These are phyloP conservation scores for Ophiostoma himal-ulmi DNA, from an alignment of 2,329 filamentous ascomycete species.

Conservation along the genomic window DNA sequence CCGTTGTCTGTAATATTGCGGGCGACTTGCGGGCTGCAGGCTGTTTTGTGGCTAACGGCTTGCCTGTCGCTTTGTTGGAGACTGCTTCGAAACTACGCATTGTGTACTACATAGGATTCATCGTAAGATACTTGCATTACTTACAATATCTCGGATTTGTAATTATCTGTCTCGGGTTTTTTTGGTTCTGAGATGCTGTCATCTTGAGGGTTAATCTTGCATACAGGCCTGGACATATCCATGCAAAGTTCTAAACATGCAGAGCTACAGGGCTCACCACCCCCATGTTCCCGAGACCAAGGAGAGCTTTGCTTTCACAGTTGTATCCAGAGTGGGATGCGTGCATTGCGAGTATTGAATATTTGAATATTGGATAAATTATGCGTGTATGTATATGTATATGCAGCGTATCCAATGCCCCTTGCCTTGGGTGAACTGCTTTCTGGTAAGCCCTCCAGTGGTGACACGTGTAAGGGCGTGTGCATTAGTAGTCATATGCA, in stretches of 20 bases:
- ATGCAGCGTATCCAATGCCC: not conserved
- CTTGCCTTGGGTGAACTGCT: constrained; percentile 5
- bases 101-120: not conserved
- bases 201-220: not conserved
- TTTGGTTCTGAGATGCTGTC: not conserved
- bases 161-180: not conserved
- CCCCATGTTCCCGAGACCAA: constrained; percentile 6
- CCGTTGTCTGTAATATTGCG: not conserved
- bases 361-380: not conserved
- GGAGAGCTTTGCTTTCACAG: not conserved
- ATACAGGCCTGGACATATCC: not conserved
- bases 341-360: not conserved
- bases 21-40: not conserved
- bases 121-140: not conserved
- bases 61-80: not conserved
- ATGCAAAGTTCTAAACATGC: not conserved
- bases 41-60: not conserved
- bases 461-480: constrained; percentile 11
- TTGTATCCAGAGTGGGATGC: constrained; percentile 4
- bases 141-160: not conserved
- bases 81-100: not conserved
- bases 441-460: constrained; percentile 2
- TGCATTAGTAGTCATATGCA: not conserved
- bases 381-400: not conserved
- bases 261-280: not conserved